Conservation (phyloP, 345 rosid genomes). For the Corchorus olitorius region DNA sequence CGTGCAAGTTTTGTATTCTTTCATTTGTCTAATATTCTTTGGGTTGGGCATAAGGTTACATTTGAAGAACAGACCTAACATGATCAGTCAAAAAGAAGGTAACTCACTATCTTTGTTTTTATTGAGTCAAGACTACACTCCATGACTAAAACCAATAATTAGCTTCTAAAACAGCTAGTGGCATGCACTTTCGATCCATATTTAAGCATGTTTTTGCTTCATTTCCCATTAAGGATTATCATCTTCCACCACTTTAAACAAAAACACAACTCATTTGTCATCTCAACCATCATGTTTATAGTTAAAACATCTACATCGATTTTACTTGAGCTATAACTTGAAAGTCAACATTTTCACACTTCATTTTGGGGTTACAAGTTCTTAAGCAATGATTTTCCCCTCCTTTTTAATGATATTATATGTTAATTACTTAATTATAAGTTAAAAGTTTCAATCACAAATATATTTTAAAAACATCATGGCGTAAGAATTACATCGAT, state of each 20-base stretch:
- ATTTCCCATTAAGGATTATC: neutral
- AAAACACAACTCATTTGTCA: neutral
- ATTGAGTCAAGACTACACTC: constrained; percentile 7
- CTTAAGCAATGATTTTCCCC: neutral
- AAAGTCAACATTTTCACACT: constrained; percentile 18
- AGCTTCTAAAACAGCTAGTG: neutral
- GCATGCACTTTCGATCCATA: neutral
- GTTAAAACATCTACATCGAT: constrained; percentile 7
- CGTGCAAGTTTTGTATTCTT: constrained; percentile 3
- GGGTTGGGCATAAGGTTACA: constrained; percentile 10
- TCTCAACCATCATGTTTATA: neutral
- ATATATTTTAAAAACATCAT: no score
- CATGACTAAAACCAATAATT: constrained; percentile 5
- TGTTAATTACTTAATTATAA: neutral
- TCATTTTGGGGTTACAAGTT: neutral
- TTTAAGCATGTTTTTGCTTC: neutral
- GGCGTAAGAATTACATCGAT: no score
- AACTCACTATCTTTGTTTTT: neutral
- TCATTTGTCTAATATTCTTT: constrained; percentile 3
- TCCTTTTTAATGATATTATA: neutral
- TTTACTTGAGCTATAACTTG: neutral
- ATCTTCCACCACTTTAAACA: neutral
- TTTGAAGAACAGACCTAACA: constrained; percentile 9
- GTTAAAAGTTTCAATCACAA: no score
- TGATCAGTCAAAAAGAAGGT: constrained; percentile 4